Evolutionary conservation across 2,329 filamentous ascomycete species (phyloP), one percentile per base, ranked within the genome.

Genomic region (Neonectria faginata): DNA sequence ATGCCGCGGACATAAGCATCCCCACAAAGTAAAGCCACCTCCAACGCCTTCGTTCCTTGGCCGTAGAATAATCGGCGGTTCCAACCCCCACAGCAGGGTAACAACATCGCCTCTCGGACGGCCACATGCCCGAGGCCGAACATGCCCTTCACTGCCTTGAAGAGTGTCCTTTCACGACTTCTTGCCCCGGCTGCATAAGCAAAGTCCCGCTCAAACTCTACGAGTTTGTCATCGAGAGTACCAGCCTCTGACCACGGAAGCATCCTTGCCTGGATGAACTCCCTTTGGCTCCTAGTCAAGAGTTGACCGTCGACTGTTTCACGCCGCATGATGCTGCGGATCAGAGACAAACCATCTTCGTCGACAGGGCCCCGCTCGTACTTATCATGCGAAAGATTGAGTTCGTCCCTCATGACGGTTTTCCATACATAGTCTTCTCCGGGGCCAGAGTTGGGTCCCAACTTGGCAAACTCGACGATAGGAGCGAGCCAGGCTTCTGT

Each of bases 121-220:
- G 31, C 20, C 9, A 42, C 51, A 42, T 54, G 51, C 12, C 51
- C 51, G 9, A 54, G 33, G 12, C 51, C 33, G 10, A 54, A 39
- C 33, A 36, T 54, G 20, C 51, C 8, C 10, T 54, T 39, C 12
- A 14, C 10, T 5, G 51, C 42, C 20, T 42, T 54, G 20, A 54
- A 29, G 11, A 54, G 14, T 2, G 51, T 54, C 12, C 51, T 16
- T 18, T 41, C 33, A 12, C 20, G 31, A 27, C 7, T n/a, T 0
- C 9, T 2, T 5, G 3, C 3, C 4, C 51, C 33, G 7, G 16
- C 5, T 7, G 2, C 6, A 2, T 25, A 1, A 12, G n/a, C 33
- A 20, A n/a, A 54, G 22, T 1, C 33, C 14, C 18, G 18, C 25
- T 10, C 6, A 12, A 45, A 20, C 11, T 20, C 11, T 14, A 18